phyloP scores from a whole-genome alignment of 257 asterid species.

The Ilex aquifolium region DNA sequence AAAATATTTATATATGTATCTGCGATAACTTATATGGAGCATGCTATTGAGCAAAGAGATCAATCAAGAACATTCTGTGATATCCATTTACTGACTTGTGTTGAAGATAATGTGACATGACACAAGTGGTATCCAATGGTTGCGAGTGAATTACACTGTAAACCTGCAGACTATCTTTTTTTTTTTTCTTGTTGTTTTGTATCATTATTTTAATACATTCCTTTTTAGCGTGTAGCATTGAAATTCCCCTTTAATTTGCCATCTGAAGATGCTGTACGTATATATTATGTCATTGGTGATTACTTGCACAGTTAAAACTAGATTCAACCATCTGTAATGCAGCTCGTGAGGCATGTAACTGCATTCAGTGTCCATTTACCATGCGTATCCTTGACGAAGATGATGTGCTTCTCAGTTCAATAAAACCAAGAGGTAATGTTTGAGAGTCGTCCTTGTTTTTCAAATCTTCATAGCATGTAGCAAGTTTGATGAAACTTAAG shows the following conservation, averaged over 20 bases:
- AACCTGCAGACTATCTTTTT: too few relatives aligned
- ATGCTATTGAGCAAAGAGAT: too few relatives aligned
- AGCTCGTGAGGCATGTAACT: slow-evolving; percentile 75
- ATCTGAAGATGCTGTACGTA: background rate
- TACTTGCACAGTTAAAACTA: background rate
- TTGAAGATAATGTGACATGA: too few relatives aligned
- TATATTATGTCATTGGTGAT: too few relatives aligned
- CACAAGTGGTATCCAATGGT: too few relatives aligned
- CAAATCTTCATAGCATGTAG: background rate
- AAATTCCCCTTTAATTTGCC: background rate
- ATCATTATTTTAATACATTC: background rate
- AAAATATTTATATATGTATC: too few relatives aligned
- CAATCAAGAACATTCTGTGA: too few relatives aligned
- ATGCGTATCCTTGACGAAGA: slow-evolving; percentile 53
- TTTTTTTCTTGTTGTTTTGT: background rate
- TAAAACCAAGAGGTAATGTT: slow-evolving; percentile 57
- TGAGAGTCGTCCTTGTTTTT: background rate
- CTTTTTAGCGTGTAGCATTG: background rate
- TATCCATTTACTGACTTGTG: too few relatives aligned
- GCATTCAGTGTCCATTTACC: slow-evolving; percentile 45
- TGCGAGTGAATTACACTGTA: too few relatives aligned
- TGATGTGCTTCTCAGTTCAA: slow-evolving; percentile 52
- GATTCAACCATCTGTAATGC: slow-evolving; percentile 26
- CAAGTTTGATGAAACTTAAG: too few relatives aligned
- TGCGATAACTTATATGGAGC: too few relatives aligned